Conservation (phyloP, 208 protist species). For the Trypanosoma lewisi region DNA sequence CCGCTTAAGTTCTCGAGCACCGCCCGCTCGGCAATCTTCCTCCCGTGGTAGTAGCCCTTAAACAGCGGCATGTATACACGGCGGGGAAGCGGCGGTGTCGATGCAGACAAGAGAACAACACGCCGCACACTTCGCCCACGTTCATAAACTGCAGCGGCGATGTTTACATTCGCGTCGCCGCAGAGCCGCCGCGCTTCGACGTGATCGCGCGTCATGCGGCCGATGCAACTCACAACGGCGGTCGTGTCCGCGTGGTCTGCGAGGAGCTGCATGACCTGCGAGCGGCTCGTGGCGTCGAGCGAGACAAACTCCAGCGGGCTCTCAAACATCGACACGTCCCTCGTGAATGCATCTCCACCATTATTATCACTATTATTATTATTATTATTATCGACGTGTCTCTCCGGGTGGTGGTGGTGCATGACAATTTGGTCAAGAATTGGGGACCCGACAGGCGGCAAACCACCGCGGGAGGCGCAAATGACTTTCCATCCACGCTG, state of each 20-base stretch:
- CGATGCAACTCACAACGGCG: conserved; percentile 69
- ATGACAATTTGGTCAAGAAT: background rate
- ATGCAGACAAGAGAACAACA: conserved; percentile 77
- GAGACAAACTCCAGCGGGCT: conserved; percentile 65
- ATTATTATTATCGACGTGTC: background rate
- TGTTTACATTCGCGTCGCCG: conserved; percentile 78
- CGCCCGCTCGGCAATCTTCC: conserved; percentile 64
- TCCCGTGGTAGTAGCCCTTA: conserved; percentile 86
- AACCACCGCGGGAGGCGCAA: conserved; percentile 58
- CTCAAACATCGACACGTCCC: conserved; percentile 19
- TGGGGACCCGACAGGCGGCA: conserved; percentile 37
- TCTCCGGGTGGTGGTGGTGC: background rate
- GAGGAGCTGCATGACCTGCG: conserved; percentile 75
- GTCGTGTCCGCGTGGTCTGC: conserved; percentile 74
- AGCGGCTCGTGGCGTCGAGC: conserved; percentile 56
- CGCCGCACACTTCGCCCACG: conserved; percentile 34
- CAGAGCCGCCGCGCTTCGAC: conserved; percentile 58
- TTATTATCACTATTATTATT: conserved; percentile 7
- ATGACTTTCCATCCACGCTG: conserved; percentile 64
- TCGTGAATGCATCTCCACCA: conserved; percentile 24
- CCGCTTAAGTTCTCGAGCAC: conserved; percentile 60
- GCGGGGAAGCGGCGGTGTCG: conserved; percentile 42
- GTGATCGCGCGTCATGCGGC: conserved; percentile 64
- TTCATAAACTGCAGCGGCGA: conserved; percentile 65
- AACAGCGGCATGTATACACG: conserved; percentile 38